These are phyloP conservation scores for Gossypium anomalum DNA, from an alignment of 345 rosid genomes.

Conservation along the genomic window DNA sequence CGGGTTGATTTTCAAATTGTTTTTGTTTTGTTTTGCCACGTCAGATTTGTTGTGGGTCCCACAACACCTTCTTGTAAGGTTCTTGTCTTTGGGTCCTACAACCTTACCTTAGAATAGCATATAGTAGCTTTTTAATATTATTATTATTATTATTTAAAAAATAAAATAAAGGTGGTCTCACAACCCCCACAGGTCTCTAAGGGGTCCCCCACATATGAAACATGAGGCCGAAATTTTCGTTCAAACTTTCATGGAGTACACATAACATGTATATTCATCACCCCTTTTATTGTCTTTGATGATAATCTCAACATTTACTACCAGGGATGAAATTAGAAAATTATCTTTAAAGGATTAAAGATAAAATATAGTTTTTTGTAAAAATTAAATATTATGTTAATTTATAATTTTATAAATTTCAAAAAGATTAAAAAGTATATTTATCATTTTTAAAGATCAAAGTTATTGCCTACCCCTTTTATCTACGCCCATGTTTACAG, in stretches of 20 bases:
- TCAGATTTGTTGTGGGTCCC: conserved; percentile 18
- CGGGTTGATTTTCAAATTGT: background rate
- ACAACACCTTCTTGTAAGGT: conserved; percentile 15
- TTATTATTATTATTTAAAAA: background rate
- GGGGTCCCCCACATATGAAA: conserved; percentile 27
- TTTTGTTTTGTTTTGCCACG: conserved; percentile 21
- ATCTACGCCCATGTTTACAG: no score
- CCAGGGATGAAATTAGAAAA: no score
- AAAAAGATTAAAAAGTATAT: no score
- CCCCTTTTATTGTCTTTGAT: background rate
- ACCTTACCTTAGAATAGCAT: background rate
- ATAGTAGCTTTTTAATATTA: background rate
- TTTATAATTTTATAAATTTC: no score
- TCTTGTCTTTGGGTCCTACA: conserved; percentile 15
- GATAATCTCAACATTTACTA: background rate
- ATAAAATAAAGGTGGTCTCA: conserved; percentile 17
- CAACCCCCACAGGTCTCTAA: background rate
- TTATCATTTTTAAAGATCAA: no score
- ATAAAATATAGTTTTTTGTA: no score
- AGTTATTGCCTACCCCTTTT: no score
- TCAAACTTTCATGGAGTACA: conserved; percentile 10
- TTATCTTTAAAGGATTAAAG: no score
- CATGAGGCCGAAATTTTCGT: conserved; percentile 23
- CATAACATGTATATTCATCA: background rate
- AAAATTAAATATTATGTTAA: no score